These are phyloP conservation scores for Arabidopsis thaliana DNA, from an alignment of 345 rosid genomes.

Conservation along the genomic window DNA sequence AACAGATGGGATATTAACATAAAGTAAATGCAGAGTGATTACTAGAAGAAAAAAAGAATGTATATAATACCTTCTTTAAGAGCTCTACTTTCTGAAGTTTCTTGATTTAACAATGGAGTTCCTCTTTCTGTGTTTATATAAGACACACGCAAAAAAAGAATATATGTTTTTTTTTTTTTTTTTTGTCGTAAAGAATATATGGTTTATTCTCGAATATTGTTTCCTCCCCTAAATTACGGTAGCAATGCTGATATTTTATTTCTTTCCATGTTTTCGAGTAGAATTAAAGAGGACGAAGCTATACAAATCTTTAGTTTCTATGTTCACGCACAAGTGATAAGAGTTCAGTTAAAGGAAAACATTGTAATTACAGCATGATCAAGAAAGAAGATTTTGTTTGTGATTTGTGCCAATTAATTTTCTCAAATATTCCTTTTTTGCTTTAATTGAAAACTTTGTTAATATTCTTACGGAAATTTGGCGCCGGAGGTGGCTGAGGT, in stretches of 20 bases:
- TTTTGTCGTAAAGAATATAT: neutral
- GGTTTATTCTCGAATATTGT: conserved; percentile 25
- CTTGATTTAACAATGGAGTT: conserved; percentile 43
- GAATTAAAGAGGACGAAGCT: conserved; percentile 12
- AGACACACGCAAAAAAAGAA: conserved; percentile 10
- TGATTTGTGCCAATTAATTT: conserved; percentile 17
- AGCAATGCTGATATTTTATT: neutral
- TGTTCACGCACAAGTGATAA: neutral
- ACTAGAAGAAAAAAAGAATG: neutral
- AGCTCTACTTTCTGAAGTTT: conserved; percentile 43
- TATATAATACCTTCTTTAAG: conserved; percentile 32
- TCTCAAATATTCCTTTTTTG: neutral
- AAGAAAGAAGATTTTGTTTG: conserved; percentile 5
- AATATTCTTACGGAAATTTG: neutral
- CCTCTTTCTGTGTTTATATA: conserved; percentile 40
- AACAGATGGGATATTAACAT: neutral
- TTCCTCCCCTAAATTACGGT: conserved; percentile 30
- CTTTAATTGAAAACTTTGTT: neutral
- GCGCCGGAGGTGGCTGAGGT: neutral
- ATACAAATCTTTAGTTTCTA: neutral
- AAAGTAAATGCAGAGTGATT: neutral
- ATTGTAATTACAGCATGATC: conserved; percentile 22
- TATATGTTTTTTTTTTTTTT: neutral
- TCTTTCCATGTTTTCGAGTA: conserved; percentile 13
- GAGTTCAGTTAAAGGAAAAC: neutral